Percentiles rank a stretch among this genome's conserved stretches.
phyloP scores from a whole-genome alignment of 129 eudicot genomes.

The Arctium minus region DNA sequence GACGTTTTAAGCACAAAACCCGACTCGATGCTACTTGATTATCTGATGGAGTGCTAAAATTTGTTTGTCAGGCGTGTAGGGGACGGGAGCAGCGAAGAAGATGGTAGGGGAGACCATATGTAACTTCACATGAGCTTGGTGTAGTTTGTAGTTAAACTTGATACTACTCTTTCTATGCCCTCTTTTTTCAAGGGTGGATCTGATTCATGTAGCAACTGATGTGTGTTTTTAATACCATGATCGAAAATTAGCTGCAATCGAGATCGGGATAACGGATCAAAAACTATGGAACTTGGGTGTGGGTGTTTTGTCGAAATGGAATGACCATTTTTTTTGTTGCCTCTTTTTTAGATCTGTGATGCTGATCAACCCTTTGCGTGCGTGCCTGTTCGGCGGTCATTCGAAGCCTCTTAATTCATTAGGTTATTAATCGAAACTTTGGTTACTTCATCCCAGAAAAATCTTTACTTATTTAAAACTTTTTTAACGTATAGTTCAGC shows the following conservation, averaged over 20 bases:
- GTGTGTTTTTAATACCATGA: slow-evolving; percentile 1
- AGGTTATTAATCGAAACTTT: too few species aligned
- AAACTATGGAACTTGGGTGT: too few species aligned
- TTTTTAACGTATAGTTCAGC: too few species aligned
- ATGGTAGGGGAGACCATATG: slow-evolving; percentile 58
- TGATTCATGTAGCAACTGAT: background rate
- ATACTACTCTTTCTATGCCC: slow-evolving; percentile 4
- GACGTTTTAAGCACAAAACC: background rate
- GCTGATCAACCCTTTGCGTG: too few species aligned
- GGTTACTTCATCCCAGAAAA: too few species aligned
- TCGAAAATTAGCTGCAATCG: slow-evolving; percentile 9
- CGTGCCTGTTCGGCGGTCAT: too few species aligned
- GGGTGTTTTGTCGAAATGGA: too few species aligned
- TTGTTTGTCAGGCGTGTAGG: slow-evolving; percentile 67
- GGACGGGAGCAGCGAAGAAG: slow-evolving; percentile 65
- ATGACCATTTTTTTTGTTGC: too few species aligned
- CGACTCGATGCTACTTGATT: background rate
- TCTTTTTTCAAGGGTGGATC: background rate
- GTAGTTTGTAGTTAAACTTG: slow-evolving; percentile 26
- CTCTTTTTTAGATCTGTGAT: too few species aligned
- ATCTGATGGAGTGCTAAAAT: background rate
- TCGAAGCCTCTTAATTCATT: too few species aligned
- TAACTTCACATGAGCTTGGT: slow-evolving; percentile 24
- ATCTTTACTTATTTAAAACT: too few species aligned
- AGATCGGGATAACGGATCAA: too few species aligned